Base-by-base conservation (phyloP, 2,329 filamentous ascomycete genomes). In the Aspergillus fructus region DNA sequence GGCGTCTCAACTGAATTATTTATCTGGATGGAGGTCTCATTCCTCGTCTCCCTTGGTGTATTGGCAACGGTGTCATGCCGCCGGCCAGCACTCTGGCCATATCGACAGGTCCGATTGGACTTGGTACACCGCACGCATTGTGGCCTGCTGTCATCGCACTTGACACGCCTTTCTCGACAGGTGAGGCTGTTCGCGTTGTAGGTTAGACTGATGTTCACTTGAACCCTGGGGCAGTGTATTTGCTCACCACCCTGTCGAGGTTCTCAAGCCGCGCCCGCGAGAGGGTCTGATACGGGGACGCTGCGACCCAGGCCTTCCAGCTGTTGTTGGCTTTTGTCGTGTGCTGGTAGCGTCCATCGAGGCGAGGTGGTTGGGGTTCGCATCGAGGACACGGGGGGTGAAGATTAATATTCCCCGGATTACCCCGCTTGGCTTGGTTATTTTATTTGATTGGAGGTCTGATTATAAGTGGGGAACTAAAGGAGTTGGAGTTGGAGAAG, bases 141-240 rank as follows among this genome's bases (percentile, higher is more conserved):
- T 13, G 61, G 61, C 27, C 54, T 63, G 1, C 53, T 49, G 9
- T 63, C 61, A 11, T 63, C 61, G 23, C 61, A 63, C 19, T 63
- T 63, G 19, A 64, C 63, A 8, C 62, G 61, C 55, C 60, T 55
- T 53, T 59, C 57, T 34, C 63, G 52, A 53, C 63, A 65, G 19
- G 61, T 59, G 7, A 63, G 59, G 52, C 61, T 61, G 12, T 21
- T 19, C 56, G 56, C 41, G 53, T 48, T 45, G 43, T 21, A 21
- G 21, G 21, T 15, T 8, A 11, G 34, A 21, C 30, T 37, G 37
- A 41, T 27, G n/a, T 15, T 57, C 46, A 56, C 46, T 48, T 59
- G 30, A 27, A 24, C 23, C 27, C 27, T 30, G 48, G 37, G 13
- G 24, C 3, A 23, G 13, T 0, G 4, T 9, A 43, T 50, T 17